Evolutionary conservation across 2,329 filamentous ascomycete species (phyloP).

Genomic region (Epichloe festucae): DNA sequence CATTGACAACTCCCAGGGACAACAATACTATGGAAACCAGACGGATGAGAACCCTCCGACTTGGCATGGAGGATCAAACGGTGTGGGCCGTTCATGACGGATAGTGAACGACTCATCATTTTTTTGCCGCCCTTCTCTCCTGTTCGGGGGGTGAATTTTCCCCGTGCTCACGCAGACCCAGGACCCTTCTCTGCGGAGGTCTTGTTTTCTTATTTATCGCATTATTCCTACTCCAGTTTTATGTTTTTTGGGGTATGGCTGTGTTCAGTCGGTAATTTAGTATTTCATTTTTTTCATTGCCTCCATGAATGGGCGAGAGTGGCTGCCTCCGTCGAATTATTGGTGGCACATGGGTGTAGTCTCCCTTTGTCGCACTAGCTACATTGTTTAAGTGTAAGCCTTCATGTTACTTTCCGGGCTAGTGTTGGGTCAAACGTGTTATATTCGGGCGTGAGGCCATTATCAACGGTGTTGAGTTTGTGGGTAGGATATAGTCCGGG

Average conservation of each 20-base stretch:
- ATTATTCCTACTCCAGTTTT: no score
- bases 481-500: neutral
- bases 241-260: no score
- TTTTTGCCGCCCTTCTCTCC: neutral
- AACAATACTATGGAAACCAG: conserved; percentile 7
- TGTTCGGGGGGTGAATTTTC: neutral
- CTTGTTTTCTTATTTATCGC: no score
- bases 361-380: neutral
- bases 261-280: no score
- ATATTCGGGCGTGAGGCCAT: neutral
- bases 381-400: neutral
- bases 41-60: conserved; percentile 3
- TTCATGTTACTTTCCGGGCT: neutral
- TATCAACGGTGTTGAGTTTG: neutral
- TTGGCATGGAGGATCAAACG: conserved; percentile 3
- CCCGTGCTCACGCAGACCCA: neutral
- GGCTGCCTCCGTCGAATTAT: neutral
- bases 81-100: conserved; percentile 1
- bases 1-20: conserved; percentile 8
- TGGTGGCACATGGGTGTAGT: neutral
- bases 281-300: neutral
- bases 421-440: no score
- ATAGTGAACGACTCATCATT: neutral
- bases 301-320: no score
- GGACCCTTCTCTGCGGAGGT: no score